Base-by-base conservation (phyloP, 345 rosid genomes). In the Moringa oleifera region DNA sequence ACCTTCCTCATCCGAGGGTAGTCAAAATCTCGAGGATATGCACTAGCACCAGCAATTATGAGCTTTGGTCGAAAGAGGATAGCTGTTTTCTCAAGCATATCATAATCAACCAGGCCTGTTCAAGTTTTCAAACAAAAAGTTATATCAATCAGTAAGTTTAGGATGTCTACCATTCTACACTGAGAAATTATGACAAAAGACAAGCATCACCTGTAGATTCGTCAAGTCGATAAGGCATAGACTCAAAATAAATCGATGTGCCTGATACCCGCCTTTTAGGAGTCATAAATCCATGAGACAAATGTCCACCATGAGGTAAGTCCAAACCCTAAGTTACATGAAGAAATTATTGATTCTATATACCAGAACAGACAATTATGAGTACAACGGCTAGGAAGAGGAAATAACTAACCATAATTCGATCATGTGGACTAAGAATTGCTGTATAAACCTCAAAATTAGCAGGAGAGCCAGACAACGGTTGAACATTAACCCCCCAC, bases 261-360 rank as follows among this genome's bases (percentile, higher is more conserved):
- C 84, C 98, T 68, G 98, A 90, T 18, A 93, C 97, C 54, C 94
- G 81, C 49, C 96, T 81, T 78, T 90, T 90, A 37, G 96, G 81
- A 59, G 98, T 90, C 98, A 90, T 90, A 72, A 90, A 93, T 21
- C 98, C 98, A 76, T 90, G 97, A 62, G 98, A 90, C 73, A 93
- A 63, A 68, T 93, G 97, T 23, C 97, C 97, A 0, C 96, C 98
- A 52, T 93, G 97, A 71, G 97, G 90, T 55, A 93, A 80, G 73
- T 90, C 97, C 86, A 90, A 76, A 49, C 97, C 97, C 94, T 93
- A 50, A 65, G 61, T 50, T 25, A 52, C 51, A 61, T 50, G 62
- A 36, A 67, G 59, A 56, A 54, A 18, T 37, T 33, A 63, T 23
- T 50, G 4, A 56, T n/a, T 58, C 24, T 36, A 20, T 52, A 53